A percentile compares a stretch with the other conserved stretches of the same genome.
These are phyloP conservation scores for Mortierella sp. DNA, from an alignment of 371 early-diverging fungal species.

Conservation along the genomic window DNA sequence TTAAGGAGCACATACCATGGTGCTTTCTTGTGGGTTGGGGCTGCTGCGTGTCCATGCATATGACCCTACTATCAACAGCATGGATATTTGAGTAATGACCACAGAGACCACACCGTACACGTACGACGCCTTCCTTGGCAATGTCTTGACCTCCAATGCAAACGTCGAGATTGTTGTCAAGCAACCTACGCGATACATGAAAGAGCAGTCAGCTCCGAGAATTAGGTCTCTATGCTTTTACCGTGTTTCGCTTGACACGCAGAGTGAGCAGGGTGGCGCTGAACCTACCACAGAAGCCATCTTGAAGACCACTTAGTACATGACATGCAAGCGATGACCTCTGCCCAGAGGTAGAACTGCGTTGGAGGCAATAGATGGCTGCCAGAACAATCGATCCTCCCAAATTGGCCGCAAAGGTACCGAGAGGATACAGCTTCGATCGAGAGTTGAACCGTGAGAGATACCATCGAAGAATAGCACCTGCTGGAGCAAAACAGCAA, in stretches of 20 bases:
- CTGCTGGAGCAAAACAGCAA: constrained; percentile 69
- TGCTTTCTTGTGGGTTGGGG: not conserved
- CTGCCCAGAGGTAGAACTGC: constrained; percentile 36
- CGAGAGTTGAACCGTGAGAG: constrained; percentile 68
- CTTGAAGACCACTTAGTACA: constrained; percentile 66
- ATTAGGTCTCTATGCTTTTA: not conserved
- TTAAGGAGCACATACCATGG: not conserved
- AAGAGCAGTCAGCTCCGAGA: not conserved
- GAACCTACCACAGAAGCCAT: constrained; percentile 78
- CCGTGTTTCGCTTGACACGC: too few species aligned
- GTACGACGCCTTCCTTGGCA: constrained; percentile 60
- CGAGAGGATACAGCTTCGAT: constrained; percentile 64
- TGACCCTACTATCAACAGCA: constrained; percentile 67
- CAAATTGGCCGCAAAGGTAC: constrained; percentile 79
- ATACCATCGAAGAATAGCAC: constrained; percentile 77
- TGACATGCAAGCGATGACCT: constrained; percentile 62
- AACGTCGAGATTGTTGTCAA: constrained; percentile 84
- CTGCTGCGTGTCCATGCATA: constrained; percentile 63
- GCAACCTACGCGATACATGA: constrained; percentile 60
- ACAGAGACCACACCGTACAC: constrained; percentile 64
- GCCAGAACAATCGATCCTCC: constrained; percentile 72
- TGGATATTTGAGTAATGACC: constrained; percentile 61
- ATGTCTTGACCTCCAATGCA: constrained; percentile 65
- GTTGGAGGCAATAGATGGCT: constrained; percentile 61
- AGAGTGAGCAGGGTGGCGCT: not conserved